A percentile compares a stretch with the other conserved stretches of the same genome.
phyloP scores from a whole-genome alignment of 805 yeast genomes.

The Limtongia smithiae region DNA sequence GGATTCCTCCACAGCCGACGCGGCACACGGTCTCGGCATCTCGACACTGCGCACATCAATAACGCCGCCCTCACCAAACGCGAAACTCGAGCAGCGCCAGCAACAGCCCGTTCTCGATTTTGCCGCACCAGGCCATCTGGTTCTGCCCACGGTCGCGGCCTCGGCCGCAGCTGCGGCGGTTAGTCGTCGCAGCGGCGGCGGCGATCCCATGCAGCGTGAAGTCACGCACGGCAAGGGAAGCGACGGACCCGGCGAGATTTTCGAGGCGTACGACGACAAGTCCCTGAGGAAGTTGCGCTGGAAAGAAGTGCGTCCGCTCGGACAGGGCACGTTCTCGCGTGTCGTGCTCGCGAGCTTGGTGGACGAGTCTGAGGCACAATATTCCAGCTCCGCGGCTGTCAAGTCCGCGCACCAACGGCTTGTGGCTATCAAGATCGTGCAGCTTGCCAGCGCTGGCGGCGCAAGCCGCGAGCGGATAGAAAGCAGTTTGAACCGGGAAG shows the following conservation, averaged over 20 bases:
- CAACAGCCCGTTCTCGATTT: neutral
- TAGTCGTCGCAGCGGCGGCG: neutral
- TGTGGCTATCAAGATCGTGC: conserved; percentile 71
- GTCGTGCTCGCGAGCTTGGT: conserved; percentile 39
- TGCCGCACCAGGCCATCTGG: neutral
- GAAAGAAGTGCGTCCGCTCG: conserved; percentile 37
- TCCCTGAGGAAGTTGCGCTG: conserved; percentile 31
- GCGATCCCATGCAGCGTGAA: conserved; percentile 20
- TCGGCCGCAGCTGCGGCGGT: neutral
- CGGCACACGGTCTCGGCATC: conserved; percentile 9
- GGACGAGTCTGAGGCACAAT: no score
- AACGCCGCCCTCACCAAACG: conserved; percentile 16
- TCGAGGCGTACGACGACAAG: conserved; percentile 36
- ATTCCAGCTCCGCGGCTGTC: no score
- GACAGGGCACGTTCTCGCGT: conserved; percentile 42
- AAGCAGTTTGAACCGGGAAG: conserved; percentile 66
- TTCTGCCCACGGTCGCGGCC: neutral
- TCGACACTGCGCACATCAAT: conserved; percentile 8
- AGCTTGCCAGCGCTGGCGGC: conserved; percentile 41
- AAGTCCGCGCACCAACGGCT: conserved; percentile 18
- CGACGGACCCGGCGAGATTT: conserved; percentile 21
- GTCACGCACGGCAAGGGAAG: conserved; percentile 13
- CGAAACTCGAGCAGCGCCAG: neutral
- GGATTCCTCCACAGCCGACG: neutral
- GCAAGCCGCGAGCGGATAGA: conserved; percentile 53